Evolutionary conservation across 1,139 yeast species (phyloP).

Genomic region (Diutina sp.): DNA sequence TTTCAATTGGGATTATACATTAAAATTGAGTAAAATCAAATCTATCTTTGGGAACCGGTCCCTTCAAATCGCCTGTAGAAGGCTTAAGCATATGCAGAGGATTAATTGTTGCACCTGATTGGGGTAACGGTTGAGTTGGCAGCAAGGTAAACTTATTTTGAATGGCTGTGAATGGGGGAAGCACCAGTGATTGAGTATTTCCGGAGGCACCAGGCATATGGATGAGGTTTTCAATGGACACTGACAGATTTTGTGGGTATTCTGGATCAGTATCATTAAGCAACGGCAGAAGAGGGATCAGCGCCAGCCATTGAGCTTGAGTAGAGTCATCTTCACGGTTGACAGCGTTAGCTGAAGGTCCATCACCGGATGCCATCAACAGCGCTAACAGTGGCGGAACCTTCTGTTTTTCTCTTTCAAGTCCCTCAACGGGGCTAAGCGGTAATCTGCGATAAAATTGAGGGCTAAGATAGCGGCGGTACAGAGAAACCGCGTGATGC

Average conservation of each 20-base stretch:
- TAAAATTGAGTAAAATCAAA: not conserved
- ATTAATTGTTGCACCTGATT: not conserved
- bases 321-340: not conserved
- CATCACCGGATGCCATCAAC: not conserved
- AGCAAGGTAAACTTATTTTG: not conserved
- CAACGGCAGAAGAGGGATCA: constrained; percentile 1
- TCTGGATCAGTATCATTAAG: not conserved
- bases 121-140: not conserved
- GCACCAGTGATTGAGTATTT: not conserved
- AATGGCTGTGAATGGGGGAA: not conserved
- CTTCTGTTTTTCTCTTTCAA: not conserved
- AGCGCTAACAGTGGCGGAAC: constrained; percentile 1
- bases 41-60: not conserved
- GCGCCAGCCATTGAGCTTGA: not conserved
- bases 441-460: not conserved
- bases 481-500: not conserved
- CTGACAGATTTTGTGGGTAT: not conserved
- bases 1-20: not conserved
- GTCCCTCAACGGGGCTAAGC: not conserved
- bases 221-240: constrained; percentile 1
- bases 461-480: not conserved
- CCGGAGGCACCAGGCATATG: not conserved
- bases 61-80: not conserved
- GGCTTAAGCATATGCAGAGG: constrained; percentile 2
- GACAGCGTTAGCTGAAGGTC: not conserved